phyloP scores from a whole-genome alignment of 1,139 yeast species.

The Lodderomyces parapsilosis region DNA sequence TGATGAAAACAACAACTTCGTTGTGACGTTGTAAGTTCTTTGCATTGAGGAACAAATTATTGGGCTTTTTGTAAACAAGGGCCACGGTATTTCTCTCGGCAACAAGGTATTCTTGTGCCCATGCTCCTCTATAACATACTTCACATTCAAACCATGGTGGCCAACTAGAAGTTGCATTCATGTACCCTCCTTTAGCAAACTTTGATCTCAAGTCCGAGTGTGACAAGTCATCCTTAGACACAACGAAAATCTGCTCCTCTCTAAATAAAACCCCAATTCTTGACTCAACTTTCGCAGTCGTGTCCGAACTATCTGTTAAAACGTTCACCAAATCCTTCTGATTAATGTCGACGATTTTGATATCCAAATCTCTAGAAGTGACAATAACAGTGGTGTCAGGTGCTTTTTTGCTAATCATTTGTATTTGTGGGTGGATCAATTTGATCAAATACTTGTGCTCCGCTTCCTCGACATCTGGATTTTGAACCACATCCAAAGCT shows the following conservation, averaged over 20 bases:
- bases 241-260: constrained; percentile 71
- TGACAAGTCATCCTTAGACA: constrained; percentile 39
- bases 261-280: constrained; percentile 67
- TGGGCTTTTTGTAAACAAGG: constrained; percentile 64
- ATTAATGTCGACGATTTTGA: constrained; percentile 60
- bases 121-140: constrained; percentile 65
- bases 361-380: constrained; percentile 69
- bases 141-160: constrained; percentile 85
- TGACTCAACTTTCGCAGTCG: constrained; percentile 58
- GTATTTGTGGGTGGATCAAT: constrained; percentile 46
- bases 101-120: constrained; percentile 51
- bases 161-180: constrained; percentile 46
- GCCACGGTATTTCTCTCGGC: constrained; percentile 65
- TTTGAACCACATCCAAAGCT: constrained; percentile 25
- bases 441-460: constrained; percentile 41
- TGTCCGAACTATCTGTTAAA: constrained; percentile 35
- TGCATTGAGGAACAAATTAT: constrained; percentile 45
- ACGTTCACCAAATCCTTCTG: constrained; percentile 46
- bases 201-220: constrained; percentile 20
- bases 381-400: constrained; percentile 45
- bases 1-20: constrained; percentile 54
- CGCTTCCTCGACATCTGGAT: constrained; percentile 29
- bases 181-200: constrained; percentile 26
- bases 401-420: constrained; percentile 33
- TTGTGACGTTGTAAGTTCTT: constrained; percentile 22